These are phyloP conservation scores for Ceratobasidium sp. DNA, from an alignment of 1,284 basidiomycete genomes.

Conservation along the genomic window DNA sequence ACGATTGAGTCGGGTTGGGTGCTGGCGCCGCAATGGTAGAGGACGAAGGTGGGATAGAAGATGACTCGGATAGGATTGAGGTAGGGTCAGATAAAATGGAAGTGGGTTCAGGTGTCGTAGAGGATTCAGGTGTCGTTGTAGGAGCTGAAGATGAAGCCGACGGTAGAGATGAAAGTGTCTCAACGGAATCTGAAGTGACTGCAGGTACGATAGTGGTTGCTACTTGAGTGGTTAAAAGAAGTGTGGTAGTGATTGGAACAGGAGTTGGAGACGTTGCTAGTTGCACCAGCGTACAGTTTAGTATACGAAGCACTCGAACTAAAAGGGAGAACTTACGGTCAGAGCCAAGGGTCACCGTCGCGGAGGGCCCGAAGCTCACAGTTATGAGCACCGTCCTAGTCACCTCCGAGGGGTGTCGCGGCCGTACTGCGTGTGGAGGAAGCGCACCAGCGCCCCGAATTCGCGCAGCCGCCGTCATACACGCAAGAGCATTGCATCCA, in stretches of 20 bases:
- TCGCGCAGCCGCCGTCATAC: not conserved
- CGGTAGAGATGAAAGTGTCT: too few species aligned
- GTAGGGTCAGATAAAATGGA: too few species aligned
- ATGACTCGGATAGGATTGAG: not conserved
- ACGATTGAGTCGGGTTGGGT: not conserved
- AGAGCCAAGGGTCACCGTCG: not conserved
- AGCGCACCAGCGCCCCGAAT: not conserved
- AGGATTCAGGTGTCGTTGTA: not conserved
- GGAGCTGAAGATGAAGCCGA: not conserved
- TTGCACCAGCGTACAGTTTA: too few species aligned
- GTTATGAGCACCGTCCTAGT: conserved; percentile 19
- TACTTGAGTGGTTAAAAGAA: not conserved
- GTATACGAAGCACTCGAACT: too few species aligned
- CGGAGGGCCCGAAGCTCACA: conserved; percentile 7
- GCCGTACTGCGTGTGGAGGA: not conserved
- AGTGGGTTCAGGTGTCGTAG: too few species aligned
- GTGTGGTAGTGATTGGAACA: not conserved
- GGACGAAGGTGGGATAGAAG: not conserved
- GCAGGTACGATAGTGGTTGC: not conserved
- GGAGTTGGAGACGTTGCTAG: not conserved
- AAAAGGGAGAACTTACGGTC: too few species aligned
- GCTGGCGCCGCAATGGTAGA: not conserved
- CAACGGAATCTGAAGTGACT: not conserved
- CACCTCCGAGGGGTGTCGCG: not conserved
- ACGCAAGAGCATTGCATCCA: not conserved